Conservation (phyloP, 2,329 filamentous ascomycete species). For the Colletotrichum melonis region DNA sequence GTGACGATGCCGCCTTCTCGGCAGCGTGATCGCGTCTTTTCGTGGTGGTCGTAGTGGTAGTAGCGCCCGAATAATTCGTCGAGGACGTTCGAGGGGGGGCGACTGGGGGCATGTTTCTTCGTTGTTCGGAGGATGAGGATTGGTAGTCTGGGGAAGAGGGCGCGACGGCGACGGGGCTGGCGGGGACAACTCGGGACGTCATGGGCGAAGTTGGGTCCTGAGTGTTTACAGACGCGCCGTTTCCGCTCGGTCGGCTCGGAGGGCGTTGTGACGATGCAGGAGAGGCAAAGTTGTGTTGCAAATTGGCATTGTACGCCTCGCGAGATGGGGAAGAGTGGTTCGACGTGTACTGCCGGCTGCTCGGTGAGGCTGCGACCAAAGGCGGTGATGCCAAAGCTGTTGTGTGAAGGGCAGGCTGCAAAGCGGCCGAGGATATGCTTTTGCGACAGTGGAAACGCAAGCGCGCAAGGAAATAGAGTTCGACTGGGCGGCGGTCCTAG, state of each 20-base stretch:
- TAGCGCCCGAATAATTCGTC: slow-evolving; percentile 56
- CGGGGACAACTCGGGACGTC: slow-evolving; percentile 59
- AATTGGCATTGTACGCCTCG: slow-evolving; percentile 68
- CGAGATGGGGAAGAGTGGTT: slow-evolving; percentile 62
- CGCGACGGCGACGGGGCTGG: slow-evolving; percentile 53
- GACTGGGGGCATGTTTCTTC: slow-evolving; percentile 74
- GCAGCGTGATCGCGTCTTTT: slow-evolving; percentile 57
- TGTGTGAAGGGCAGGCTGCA: slow-evolving; percentile 69
- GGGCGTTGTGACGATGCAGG: slow-evolving; percentile 64
- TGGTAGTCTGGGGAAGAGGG: slow-evolving; percentile 55
- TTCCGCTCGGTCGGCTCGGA: slow-evolving; percentile 64
- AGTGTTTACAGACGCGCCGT: slow-evolving; percentile 50
- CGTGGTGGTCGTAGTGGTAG: slow-evolving; percentile 55
- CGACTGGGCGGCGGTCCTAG: slow-evolving; percentile 22
- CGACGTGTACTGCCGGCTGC: slow-evolving; percentile 64
- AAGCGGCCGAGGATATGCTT: slow-evolving; percentile 70
- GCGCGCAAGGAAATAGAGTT: slow-evolving; percentile 21
- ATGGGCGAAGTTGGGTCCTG: slow-evolving; percentile 55
- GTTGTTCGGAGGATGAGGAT: slow-evolving; percentile 59
- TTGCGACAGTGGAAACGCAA: slow-evolving; percentile 44
- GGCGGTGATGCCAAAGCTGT: slow-evolving; percentile 61
- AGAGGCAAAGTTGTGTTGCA: slow-evolving; percentile 59
- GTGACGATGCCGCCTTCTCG: slow-evolving; percentile 57
- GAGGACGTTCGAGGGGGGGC: slow-evolving; percentile 87
- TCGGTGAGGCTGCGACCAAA: slow-evolving; percentile 54